phyloP scores from a whole-genome alignment of 129 eudicot species.

The Chrysanthemum seticuspe region DNA sequence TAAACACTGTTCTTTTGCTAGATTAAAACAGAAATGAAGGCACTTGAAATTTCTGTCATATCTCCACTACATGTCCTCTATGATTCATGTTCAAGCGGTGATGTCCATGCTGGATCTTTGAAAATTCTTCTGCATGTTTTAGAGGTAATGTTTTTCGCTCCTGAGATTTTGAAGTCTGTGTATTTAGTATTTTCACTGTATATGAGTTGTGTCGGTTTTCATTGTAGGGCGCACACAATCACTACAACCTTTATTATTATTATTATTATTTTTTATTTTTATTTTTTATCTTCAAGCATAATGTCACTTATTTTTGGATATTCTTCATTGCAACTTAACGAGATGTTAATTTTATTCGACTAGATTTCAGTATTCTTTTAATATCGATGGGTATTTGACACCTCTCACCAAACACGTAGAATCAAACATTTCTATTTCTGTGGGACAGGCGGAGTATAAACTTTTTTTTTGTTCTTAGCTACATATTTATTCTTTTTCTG shows the following conservation, averaged over 20 bases:
- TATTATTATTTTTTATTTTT: no score
- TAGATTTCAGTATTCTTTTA: conserved; percentile 13
- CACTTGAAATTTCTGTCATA: conserved; percentile 85
- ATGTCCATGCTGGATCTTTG: conserved; percentile 84
- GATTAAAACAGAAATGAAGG: conserved; percentile 54
- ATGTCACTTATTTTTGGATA: background rate
- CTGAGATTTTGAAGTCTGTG: conserved; percentile 8
- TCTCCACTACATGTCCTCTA: conserved; percentile 76
- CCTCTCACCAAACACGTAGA: background rate
- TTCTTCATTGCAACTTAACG: background rate
- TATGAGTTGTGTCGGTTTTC: conserved; percentile 1
- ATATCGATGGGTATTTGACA: conserved; percentile 1
- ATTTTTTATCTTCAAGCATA: background rate
- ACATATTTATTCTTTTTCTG: conserved; percentile 15
- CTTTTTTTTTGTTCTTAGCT: conserved; percentile 16
- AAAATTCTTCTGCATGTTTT: conserved; percentile 91
- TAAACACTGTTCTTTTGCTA: conserved; percentile 23
- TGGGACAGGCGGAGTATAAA: conserved; percentile 17
- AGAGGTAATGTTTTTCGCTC: conserved; percentile 54
- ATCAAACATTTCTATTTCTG: background rate
- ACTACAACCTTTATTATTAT: background rate
- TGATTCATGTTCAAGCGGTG: conserved; percentile 60
- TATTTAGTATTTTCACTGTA: conserved; percentile 17
- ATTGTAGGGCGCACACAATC: conserved; percentile 2
- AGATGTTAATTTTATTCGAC: background rate